Conservation (phyloP, 2,329 filamentous ascomycete genomes). For the Aspergillus thermomutatus region DNA sequence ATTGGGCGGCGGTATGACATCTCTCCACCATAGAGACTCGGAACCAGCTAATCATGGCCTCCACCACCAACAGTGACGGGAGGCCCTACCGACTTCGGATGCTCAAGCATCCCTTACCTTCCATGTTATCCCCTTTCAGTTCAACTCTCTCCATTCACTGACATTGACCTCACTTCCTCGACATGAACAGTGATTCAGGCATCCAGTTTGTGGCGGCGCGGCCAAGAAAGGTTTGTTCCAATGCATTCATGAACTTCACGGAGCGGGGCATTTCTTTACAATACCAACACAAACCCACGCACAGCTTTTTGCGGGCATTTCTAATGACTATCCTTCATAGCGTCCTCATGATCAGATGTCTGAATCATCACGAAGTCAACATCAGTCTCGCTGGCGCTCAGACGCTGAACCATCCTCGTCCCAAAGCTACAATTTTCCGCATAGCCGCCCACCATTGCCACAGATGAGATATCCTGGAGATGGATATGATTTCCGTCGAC, state of each 20-base stretch:
- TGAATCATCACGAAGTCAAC: slow-evolving; percentile 23
- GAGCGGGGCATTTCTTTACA: slow-evolving; percentile 20
- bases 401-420: slow-evolving; percentile 24
- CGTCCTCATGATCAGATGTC: slow-evolving; percentile 37
- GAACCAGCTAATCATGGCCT: slow-evolving; percentile 16
- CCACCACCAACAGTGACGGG: slow-evolving; percentile 13
- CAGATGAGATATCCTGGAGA: slow-evolving; percentile 47
- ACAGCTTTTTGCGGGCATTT: neutral
- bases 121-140: neutral
- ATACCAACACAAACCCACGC: slow-evolving; percentile 2
- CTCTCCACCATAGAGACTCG: slow-evolving; percentile 14
- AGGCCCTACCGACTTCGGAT: slow-evolving; percentile 2
- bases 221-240: slow-evolving; percentile 36
- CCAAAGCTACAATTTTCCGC: slow-evolving; percentile 11
- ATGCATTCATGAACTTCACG: slow-evolving; percentile 9
- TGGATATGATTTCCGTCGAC: slow-evolving; percentile 54
- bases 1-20: slow-evolving; percentile 10
- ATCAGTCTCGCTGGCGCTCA: slow-evolving; percentile 24
- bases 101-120: neutral
- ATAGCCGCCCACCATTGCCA: slow-evolving; percentile 29
- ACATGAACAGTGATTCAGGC: slow-evolving; percentile 37
- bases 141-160: neutral
- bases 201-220: slow-evolving; percentile 36
- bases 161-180: slow-evolving; percentile 3
- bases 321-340: slow-evolving; percentile 15